Percentiles rank a stretch among this genome's conserved stretches.
These are phyloP conservation scores for Cicer judaicum DNA, from an alignment of 306 rosid genomes.

Conservation along the genomic window DNA sequence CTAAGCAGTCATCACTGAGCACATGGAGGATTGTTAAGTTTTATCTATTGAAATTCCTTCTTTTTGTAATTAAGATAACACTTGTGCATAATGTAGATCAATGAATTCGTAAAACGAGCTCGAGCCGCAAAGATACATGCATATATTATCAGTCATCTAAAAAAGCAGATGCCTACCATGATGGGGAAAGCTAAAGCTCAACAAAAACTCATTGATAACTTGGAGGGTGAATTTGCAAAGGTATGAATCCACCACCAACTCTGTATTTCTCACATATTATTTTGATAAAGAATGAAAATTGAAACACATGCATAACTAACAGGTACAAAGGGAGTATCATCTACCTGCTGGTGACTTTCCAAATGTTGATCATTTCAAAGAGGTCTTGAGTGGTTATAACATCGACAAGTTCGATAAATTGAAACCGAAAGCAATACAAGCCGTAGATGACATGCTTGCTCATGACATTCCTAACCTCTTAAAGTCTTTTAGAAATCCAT, in stretches of 20 bases:
- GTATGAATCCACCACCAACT: constrained; percentile 45
- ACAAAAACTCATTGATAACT: constrained; percentile 72
- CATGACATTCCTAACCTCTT: constrained; percentile 86
- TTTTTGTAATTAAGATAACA: not conserved
- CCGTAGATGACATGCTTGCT: constrained; percentile 94
- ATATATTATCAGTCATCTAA: constrained; percentile 86
- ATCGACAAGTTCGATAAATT: constrained; percentile 85
- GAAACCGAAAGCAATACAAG: constrained; percentile 75
- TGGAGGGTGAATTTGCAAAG: constrained; percentile 81
- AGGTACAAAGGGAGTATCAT: constrained; percentile 90
- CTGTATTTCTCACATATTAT: not conserved
- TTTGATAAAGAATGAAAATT: constrained; percentile 7
- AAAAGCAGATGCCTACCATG: constrained; percentile 86
- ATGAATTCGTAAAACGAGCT: constrained; percentile 94
- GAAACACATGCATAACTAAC: constrained; percentile 32
- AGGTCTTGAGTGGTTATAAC: constrained; percentile 66
- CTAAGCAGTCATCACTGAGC: no score
- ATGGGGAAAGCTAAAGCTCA: constrained; percentile 91
- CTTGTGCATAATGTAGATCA: constrained; percentile 59
- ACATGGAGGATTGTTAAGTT: not conserved
- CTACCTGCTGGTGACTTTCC: constrained; percentile 96
- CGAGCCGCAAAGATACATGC: constrained; percentile 92
- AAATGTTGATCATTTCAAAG: constrained; percentile 71
- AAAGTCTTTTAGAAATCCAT: constrained; percentile 81
- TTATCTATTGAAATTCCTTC: not conserved